phyloP scores from a whole-genome alignment of 768 basidiomycete genomes.

The Nidularia sp. region DNA sequence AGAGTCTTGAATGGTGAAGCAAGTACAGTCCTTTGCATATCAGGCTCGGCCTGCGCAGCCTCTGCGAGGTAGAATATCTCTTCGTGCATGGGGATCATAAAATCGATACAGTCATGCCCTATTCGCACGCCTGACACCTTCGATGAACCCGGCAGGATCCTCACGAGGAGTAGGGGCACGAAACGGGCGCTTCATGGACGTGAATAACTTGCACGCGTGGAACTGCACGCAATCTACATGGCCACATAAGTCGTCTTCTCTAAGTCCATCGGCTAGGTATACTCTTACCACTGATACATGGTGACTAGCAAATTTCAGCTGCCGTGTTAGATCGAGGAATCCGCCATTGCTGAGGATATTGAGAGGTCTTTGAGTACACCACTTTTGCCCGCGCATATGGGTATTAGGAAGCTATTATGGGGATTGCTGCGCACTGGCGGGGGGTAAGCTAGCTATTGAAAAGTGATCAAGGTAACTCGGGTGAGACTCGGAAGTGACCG shows the following conservation, averaged over 20 bases:
- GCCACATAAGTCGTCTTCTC: not conserved
- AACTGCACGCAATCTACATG: conserved; percentile 13
- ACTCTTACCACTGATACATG: conserved; percentile 10
- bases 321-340: conserved; percentile 12
- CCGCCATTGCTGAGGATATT: conserved; percentile 14
- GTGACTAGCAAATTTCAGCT: conserved; percentile 10
- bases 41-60: conserved; percentile 8
- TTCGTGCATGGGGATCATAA: conserved; percentile 15
- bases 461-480: too few species aligned
- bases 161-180: conserved; percentile 9
- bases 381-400: not conserved
- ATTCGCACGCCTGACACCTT: conserved; percentile 8
- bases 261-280: not conserved
- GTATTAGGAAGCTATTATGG: too few species aligned
- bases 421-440: too few species aligned
- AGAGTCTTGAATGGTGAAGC: conserved; percentile 11
- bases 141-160: conserved; percentile 9
- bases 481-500: too few species aligned
- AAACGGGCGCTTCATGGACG: conserved; percentile 10
- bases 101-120: conserved; percentile 6
- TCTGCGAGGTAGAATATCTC: conserved; percentile 13
- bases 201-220: conserved; percentile 16
- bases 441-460: too few species aligned
- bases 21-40: conserved; percentile 8
- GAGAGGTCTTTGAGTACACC: not conserved